A percentile compares a stretch with the other conserved stretches of the same genome.
These are phyloP conservation scores for Piloderma croceum DNA, from an alignment of 768 basidiomycete genomes.

Conservation along the genomic window DNA sequence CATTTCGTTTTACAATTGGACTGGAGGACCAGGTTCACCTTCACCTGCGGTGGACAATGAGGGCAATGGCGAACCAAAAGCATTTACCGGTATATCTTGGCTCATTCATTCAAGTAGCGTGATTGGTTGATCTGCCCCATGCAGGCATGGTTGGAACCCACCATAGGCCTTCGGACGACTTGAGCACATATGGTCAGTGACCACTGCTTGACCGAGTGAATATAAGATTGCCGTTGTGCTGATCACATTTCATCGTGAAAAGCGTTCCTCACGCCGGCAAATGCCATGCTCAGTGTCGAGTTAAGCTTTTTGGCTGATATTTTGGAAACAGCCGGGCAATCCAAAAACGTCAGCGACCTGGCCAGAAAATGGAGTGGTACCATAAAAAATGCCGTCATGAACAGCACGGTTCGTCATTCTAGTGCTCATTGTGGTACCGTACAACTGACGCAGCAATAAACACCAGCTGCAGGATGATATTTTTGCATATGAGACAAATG, in stretches of 20 bases:
- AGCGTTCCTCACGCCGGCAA: constrained; percentile 77
- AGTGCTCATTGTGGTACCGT: too few relatives aligned
- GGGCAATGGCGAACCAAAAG: constrained; percentile 74
- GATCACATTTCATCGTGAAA: constrained; percentile 1
- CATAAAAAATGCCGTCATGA: constrained; percentile 58
- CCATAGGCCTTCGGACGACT: constrained; percentile 72
- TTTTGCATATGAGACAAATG: constrained; percentile 77
- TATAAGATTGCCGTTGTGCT: too few relatives aligned
- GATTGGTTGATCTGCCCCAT: constrained; percentile 21
- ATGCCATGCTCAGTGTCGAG: constrained; percentile 80
- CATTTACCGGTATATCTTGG: constrained; percentile 55
- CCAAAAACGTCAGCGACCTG: constrained; percentile 44
- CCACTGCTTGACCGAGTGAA: not conserved
- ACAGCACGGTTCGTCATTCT: constrained; percentile 42
- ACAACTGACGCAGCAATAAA: too few relatives aligned
- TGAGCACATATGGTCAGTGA: constrained; percentile 55
- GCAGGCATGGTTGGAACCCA: constrained; percentile 60
- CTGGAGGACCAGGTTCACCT: constrained; percentile 59
- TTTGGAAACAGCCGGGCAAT: constrained; percentile 44
- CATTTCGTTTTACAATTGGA: constrained; percentile 80
- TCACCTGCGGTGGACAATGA: constrained; percentile 58
- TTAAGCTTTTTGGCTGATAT: constrained; percentile 54
- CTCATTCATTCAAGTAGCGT: constrained; percentile 34
- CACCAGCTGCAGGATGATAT: constrained; percentile 55
- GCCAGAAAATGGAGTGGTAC: constrained; percentile 55